phyloP scores from a whole-genome alignment of 179 eudicot species.

The Silene noctiflora region DNA sequence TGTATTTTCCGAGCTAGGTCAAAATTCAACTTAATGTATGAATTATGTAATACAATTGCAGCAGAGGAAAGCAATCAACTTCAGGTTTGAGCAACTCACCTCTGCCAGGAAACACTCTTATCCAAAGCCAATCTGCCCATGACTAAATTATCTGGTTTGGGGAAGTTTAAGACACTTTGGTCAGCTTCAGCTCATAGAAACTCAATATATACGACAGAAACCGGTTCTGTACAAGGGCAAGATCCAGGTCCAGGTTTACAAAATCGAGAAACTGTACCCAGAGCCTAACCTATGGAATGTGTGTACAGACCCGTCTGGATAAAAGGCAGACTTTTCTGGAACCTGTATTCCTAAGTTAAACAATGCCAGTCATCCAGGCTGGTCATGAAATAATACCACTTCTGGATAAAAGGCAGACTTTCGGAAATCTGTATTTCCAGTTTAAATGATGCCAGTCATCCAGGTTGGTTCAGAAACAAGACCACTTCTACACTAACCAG shows the following conservation, averaged over 20 bases:
- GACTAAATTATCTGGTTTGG: constrained; percentile 28
- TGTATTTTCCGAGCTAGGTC: constrained; percentile 11
- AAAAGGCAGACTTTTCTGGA: constrained; percentile 25
- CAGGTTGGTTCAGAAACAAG: constrained; percentile 20
- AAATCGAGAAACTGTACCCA: constrained; percentile 11
- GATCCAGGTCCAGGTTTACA: constrained; percentile 22
- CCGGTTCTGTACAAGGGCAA: constrained; percentile 13
- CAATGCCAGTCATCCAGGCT: constrained; percentile 29
- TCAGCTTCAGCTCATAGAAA: constrained; percentile 25
- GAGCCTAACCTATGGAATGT: constrained; percentile 16
- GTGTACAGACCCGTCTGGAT: constrained; percentile 22
- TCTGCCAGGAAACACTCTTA: constrained; percentile 17
- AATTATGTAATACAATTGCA: constrained; percentile 14
- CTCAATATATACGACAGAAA: background rate
- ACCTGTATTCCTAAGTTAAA: constrained; percentile 11
- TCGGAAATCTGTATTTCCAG: constrained; percentile 14
- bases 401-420: constrained; percentile 27
- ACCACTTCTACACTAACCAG: constrained; percentile 27
- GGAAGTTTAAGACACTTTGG: constrained; percentile 18
- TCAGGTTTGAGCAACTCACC: constrained; percentile 23
- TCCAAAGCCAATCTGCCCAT: constrained; percentile 22
- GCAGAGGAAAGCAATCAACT: constrained; percentile 17
- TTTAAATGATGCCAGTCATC: constrained; percentile 26
- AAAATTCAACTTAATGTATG: constrained; percentile 19
- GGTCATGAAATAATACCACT: constrained; percentile 20